Base-by-base conservation (phyloP, 2,329 filamentous ascomycete species). In the Ophiocordyceps camponoti-floridani region DNA sequence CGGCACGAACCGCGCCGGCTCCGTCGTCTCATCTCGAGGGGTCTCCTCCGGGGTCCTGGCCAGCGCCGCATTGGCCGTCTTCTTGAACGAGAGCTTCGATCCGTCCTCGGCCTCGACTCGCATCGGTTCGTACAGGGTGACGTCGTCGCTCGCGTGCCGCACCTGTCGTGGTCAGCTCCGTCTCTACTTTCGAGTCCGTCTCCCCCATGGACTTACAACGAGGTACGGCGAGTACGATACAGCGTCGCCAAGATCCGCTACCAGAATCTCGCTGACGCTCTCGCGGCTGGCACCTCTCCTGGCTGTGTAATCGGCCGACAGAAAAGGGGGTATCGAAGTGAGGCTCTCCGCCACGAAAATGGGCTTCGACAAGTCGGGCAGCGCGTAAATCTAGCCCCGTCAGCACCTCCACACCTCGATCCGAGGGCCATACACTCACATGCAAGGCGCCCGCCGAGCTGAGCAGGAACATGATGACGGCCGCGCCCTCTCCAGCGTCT, bases 61-160 rank as follows among this genome's bases (percentile, higher is more conserved):
- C 41, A 88, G 62, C 28, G 72, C 68, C 14, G 78, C 67, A 52
- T 89, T 87, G 1, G 75, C 62, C 1, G 83, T 63, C 59, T 94
- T 94, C 45, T 81, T 69, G 60, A 94, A 94, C 45, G 78, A 75
- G 11, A 95, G 65, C 3, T 47, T 49, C 2, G 52, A 19, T 28
- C 6, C 68, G 60, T 54, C 58, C 46, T 59, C 59, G 27, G 55
- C 56, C 37, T 56, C 62, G 48, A 65, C 65, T 40, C 75, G 70
- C 52, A 86, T 82, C 1, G 89, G 87, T 57, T 91, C 79, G 58
- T 96, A 98, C 41, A 96, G 73, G 11, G 82, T 82, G 31, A 96
- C 65, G 56, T 96, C 88, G 50, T 94, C 82, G 47, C 77, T 80
- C 10, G 75, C 71, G 43, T 85, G 85, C 43, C 89, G 83, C 27